Base-by-base conservation (phyloP, 805 yeast species). In the Suhomyces vadensis region DNA sequence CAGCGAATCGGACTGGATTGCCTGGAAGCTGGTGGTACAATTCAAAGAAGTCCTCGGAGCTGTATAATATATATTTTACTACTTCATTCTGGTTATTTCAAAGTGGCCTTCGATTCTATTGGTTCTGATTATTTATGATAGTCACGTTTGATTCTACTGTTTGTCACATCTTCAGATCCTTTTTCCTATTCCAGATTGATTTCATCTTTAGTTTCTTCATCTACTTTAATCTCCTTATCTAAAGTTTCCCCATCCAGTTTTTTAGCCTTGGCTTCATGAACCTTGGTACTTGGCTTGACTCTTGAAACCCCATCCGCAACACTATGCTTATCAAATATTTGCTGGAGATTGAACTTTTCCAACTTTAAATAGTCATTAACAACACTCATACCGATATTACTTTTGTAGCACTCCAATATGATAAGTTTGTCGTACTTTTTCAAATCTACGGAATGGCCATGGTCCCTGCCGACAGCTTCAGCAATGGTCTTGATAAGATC, bases 331-430 rank as follows among this genome's bases (percentile, higher is more conserved):
- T 77, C 92, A 58, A 74, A 85, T 13, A 92, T 83, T 66, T 86
- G 95, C 58, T 88, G 92, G 33, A 94, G 65, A 59, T 94, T 94
- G 65, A 77, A 89, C 57, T 82, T 83, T 54, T 79, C 82, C 47
- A 77, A 74, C 50, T 73, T 66, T 17, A 78, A 81, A 55, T 79
- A 88, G 44, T 79, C 78, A 43, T 79, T 77, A 1, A 88, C 89
- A 5, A 90, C 92, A 51, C 94, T 75, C 79, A 88, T 82, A 5
- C 99, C 99, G 25, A 94, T 77, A 49, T 87, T 86, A 50, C 81
- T 85, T 68, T 91, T 92, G 67, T 84, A 92, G 59, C 97, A 87
- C 61, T 89, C 96, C 2, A 94, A 85, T 41, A 92, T 59, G 38
- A 94, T 78, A 53, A 94, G 69, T 57, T 83, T 82, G 48, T 91